Base-by-base conservation (phyloP, 148 eudicot species). In the Rhododendron ovatum region DNA sequence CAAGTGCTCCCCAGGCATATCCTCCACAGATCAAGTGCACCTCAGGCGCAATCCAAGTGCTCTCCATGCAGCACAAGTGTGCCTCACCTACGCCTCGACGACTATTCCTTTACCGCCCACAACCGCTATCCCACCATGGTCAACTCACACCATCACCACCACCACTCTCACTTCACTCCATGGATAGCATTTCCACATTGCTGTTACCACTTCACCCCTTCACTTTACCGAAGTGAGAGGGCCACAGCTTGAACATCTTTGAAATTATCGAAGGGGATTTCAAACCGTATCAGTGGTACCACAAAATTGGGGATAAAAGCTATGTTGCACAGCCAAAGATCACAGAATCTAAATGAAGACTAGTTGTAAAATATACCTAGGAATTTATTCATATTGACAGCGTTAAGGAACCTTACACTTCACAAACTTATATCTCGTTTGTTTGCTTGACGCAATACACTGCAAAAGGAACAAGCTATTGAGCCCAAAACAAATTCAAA, bases 391-490 rank as follows among this genome's bases (percentile, higher is more conserved):
- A 59, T 35, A 37, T 22, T 43, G 51, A n/a, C 15, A 63, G 33
- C 11, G 5, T 13, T 14, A 41, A 17, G 76, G 22, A 24, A 82
- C 17, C 84, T 63, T 82, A 82, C 76, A 82, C 35, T 63, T 41
- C 20, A 63, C 76, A 41, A 82, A 63, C 7, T 11, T 63, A 41
- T 61, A 45, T 41, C 84, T 82, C 41, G 84, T 82, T 61, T 82
- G 37, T 82, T 82, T 41, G 84, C 39, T 63, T 24, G 84, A 74
- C 20, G 84, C 84, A 82, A 82, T 82, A 41, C 84, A 82, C 84
- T 82, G 53, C 33, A 41, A 82, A 43, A 24, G 22, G 5, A 47
- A 22, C 35, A 67, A 83, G 39, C 82, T n/a, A 50, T 80, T 50
- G 30, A 50, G 33, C 59, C 61, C 59, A 80, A 13, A 2, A 5